Percentiles rank a stretch among this genome's conserved stretches.
These are phyloP conservation scores for Nannizziopsis barbatae DNA, from an alignment of 2,329 filamentous ascomycete species.

Conservation along the genomic window DNA sequence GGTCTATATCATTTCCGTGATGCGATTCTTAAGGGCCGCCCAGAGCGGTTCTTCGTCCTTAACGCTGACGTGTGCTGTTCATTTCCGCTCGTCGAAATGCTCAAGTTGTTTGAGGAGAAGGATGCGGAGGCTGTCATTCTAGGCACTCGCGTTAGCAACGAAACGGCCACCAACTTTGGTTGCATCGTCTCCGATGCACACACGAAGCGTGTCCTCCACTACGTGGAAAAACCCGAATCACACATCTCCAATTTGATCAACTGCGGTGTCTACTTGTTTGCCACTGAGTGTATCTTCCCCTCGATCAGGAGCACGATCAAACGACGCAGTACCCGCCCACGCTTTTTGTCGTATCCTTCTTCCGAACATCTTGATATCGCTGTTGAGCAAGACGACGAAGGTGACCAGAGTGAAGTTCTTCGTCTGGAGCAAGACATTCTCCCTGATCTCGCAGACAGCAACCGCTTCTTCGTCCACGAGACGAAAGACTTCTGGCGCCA, in stretches of 20 bases:
- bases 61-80: slow-evolving; percentile 99
- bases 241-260: slow-evolving; percentile 98
- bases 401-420: slow-evolving; percentile 71
- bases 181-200: slow-evolving; percentile 94
- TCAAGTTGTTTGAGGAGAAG: slow-evolving; percentile 84
- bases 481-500: slow-evolving; percentile 99
- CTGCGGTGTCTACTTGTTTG: slow-evolving; percentile 96
- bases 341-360: slow-evolving; percentile 87
- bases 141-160: slow-evolving; percentile 79
- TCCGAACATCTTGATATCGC: slow-evolving; percentile 78
- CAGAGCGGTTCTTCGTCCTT: slow-evolving; percentile 90
- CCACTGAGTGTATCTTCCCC: slow-evolving; percentile 91
- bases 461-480: slow-evolving; percentile 96
- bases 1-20: slow-evolving; percentile 99
- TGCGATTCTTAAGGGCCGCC: slow-evolving; percentile 89
- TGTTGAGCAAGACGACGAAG: slow-evolving; percentile 58
- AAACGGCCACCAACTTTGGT: slow-evolving; percentile 89
- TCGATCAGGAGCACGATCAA: slow-evolving; percentile 91
- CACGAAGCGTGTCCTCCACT: slow-evolving; percentile 91
- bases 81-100: slow-evolving; percentile 92
- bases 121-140: slow-evolving; percentile 94
- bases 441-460: slow-evolving; percentile 87
- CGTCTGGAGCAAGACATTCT: slow-evolving; percentile 95
- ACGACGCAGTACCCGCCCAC: slow-evolving; percentile 80
- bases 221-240: slow-evolving; percentile 97